These are phyloP conservation scores for Apiospora sp. DNA, from an alignment of 2,329 filamentous ascomycete species.

Conservation along the genomic window DNA sequence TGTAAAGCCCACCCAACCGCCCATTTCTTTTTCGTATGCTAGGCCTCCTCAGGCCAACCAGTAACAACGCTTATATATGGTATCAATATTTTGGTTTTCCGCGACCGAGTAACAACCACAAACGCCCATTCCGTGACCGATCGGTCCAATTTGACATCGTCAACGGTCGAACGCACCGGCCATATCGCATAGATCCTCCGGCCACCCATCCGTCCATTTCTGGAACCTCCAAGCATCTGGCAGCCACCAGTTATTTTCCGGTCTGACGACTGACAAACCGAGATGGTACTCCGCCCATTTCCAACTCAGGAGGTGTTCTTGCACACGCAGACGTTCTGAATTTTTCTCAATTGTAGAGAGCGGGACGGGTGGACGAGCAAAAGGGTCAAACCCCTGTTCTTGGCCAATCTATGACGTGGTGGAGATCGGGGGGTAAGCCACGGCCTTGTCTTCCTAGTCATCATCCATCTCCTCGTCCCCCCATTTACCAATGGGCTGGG, in stretches of 20 bases:
- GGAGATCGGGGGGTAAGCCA: background rate
- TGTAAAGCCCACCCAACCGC: background rate
- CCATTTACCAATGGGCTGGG: conserved; percentile 57
- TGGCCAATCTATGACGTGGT: background rate
- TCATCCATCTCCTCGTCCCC: conserved; percentile 69
- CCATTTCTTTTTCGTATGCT: background rate
- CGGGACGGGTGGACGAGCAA: background rate
- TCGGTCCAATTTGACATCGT: background rate
- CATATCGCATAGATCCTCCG: background rate
- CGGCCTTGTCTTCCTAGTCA: conserved; percentile 50
- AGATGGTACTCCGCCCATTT: background rate
- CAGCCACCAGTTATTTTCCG: background rate
- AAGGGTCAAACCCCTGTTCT: background rate
- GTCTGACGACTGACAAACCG: accelerated
- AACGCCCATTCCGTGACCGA: too few relatives aligned
- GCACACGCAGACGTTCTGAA: background rate
- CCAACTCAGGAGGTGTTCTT: background rate
- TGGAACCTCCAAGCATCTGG: too few relatives aligned
- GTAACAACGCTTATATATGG: background rate
- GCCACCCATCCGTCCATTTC: background rate
- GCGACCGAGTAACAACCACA: background rate
- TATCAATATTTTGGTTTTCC: background rate
- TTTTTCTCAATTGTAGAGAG: background rate
- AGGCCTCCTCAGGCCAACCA: background rate
- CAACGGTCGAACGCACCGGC: background rate